Conservation (phyloP, 2,329 filamentous ascomycete genomes). For the Periglandula ipomoeae region DNA sequence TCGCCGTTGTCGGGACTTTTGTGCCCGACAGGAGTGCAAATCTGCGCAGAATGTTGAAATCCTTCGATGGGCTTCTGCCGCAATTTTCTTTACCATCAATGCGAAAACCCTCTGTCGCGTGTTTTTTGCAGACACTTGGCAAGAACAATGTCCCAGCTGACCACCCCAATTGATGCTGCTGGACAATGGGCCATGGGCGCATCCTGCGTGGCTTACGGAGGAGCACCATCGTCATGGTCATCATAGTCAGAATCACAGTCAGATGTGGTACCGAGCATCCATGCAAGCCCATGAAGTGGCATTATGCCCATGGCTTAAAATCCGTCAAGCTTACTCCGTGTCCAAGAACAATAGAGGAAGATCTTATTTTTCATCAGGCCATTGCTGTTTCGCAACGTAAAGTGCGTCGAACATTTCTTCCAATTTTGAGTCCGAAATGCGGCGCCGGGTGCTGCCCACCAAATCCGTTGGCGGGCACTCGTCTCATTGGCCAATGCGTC, state of each 20-base stretch:
- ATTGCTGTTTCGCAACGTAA: no score
- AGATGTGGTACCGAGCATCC: neutral
- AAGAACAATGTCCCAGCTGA: no score
- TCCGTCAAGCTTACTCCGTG: no score
- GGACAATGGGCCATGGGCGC: neutral
- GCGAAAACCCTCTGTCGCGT: no score
- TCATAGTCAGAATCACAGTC: neutral
- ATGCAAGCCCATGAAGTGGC: neutral
- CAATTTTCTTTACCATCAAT: neutral
- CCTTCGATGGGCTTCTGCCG: neutral
- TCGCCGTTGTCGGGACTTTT: constrained; percentile 4
- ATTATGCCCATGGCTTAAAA: neutral
- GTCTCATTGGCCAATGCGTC: neutral
- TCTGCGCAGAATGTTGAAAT: neutral
- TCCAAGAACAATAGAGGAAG: neutral
- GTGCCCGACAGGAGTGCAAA: neutral
- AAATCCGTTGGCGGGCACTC: neutral
- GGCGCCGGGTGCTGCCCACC: neutral
- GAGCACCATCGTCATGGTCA: neutral
- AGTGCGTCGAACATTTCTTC: no score
- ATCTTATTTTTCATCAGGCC: no score
- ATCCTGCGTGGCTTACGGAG: neutral
- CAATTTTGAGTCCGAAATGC: neutral
- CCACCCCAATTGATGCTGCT: neutral
- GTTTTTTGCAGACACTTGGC: no score